A percentile compares a stretch with the other conserved stretches of the same genome.
These are phyloP conservation scores for Suhomyces sp. DNA, from an alignment of 805 yeast genomes.

Conservation along the genomic window DNA sequence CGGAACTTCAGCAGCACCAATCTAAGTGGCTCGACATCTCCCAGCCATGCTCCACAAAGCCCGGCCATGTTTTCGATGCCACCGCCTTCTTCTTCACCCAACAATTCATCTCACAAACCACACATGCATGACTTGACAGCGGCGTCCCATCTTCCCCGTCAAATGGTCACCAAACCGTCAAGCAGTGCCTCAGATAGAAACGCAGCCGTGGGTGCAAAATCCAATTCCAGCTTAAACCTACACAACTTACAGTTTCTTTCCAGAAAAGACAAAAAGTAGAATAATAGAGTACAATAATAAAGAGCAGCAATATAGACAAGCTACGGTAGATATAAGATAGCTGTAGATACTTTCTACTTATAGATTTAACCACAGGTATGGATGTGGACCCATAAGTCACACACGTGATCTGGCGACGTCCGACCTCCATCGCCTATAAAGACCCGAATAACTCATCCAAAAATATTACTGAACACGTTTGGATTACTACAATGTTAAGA, in stretches of 20 bases:
- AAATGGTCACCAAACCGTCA: conserved; percentile 20
- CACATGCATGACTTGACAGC: conserved; percentile 4
- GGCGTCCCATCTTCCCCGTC: not conserved
- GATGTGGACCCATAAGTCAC: too few species aligned
- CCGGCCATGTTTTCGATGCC: conserved; percentile 10
- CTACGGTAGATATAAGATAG: too few species aligned
- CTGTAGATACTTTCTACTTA: too few species aligned
- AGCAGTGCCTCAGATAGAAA: conserved; percentile 30
- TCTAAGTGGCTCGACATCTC: conserved; percentile 3
- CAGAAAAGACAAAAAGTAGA: conserved; percentile 22
- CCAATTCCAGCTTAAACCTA: conserved; percentile 23
- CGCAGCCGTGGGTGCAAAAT: conserved; percentile 19
- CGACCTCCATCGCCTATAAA: too few species aligned
- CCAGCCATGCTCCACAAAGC: not conserved
- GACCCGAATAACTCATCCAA: too few species aligned
- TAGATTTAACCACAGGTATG: too few species aligned
- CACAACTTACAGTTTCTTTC: conserved; percentile 31
- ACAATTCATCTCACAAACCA: conserved; percentile 2
- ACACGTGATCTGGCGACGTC: too few species aligned
- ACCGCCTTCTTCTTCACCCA: conserved; percentile 11
- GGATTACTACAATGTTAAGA: too few species aligned
- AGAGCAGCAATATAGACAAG: too few species aligned
- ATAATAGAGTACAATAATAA: too few species aligned
- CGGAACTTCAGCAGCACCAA: conserved; percentile 1
- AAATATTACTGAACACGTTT: too few species aligned